Percentiles rank a stretch among this genome's conserved stretches.
Evolutionary conservation across 2,329 filamentous ascomycete species (phyloP).

Genomic region (Pyrenochaeta sp.): DNA sequence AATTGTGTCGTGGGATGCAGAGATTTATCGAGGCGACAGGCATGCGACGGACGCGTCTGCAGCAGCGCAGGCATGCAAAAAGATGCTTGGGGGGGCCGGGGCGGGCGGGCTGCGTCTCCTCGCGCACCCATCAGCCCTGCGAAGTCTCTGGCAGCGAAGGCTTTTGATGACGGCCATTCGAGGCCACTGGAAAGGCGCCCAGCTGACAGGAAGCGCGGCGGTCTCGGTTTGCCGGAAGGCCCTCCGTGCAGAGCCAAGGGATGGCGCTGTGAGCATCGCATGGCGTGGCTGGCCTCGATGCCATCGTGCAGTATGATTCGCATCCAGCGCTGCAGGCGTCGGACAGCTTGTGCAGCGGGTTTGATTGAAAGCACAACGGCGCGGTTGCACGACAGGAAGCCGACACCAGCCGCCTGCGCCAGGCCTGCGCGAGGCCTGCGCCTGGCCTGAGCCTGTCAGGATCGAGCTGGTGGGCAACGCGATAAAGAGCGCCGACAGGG

Average conservation of each 20-base stretch:
- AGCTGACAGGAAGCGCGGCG: conserved; percentile 15
- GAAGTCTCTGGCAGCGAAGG: conserved; percentile 9
- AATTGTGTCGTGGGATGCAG: conserved; percentile 20
- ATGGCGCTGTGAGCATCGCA: conserved; percentile 21
- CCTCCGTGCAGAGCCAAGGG: conserved; percentile 20
- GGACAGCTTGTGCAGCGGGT: conserved; percentile 25
- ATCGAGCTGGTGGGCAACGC: conserved; percentile 14
- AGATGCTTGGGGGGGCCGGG: conserved; percentile 7
- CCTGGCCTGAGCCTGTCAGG: conserved; percentile 14
- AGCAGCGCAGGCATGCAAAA: conserved; percentile 6
- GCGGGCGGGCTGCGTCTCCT: conserved; percentile 3
- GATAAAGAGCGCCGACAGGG: conserved; percentile 20
- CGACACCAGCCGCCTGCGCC: conserved; percentile 35
- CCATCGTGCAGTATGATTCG: conserved; percentile 33
- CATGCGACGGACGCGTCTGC: conserved; percentile 21
- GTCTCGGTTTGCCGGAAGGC: conserved; percentile 24
- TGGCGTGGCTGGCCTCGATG: conserved; percentile 27
- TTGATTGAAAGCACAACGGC: conserved; percentile 41
- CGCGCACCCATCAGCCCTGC: conserved; percentile 25
- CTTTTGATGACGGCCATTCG: conserved; percentile 22
- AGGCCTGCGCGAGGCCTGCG: conserved; percentile 10
- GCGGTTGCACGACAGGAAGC: conserved; percentile 34
- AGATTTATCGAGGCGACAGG: conserved; percentile 29
- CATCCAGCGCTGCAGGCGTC: conserved; percentile 28
- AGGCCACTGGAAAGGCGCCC: conserved; percentile 27